A percentile compares a stretch with the other conserved stretches of the same genome.
phyloP scores from a whole-genome alignment of 176 grass and related monocot genomes.

The Typha latifolia region DNA sequence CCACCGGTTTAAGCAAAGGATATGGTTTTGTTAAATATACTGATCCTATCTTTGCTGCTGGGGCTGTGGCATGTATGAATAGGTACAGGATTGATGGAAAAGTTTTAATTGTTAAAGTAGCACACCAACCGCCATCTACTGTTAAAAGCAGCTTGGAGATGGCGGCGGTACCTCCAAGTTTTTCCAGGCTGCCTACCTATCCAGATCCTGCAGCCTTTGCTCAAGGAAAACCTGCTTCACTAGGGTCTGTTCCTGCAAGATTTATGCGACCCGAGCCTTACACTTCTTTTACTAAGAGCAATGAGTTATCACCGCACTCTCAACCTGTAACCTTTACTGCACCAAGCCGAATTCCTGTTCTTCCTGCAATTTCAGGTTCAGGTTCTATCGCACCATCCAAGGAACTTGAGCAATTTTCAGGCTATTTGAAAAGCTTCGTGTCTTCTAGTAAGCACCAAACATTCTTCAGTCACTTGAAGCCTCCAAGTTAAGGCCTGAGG shows the following conservation, averaged over 20 bases:
- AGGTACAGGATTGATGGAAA: slow-evolving; percentile 43
- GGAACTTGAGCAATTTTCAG: too few relatives aligned
- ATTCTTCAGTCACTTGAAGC: too few relatives aligned
- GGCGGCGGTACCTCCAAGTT: neutral
- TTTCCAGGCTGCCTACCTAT: slow-evolving; percentile 19
- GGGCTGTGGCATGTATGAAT: slow-evolving; percentile 47
- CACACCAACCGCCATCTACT: slow-evolving; percentile 18
- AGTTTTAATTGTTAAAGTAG: slow-evolving; percentile 36
- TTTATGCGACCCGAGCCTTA: slow-evolving; percentile 4
- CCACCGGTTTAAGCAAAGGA: slow-evolving; percentile 28
- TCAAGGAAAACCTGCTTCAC: slow-evolving; percentile 27
- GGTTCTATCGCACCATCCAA: too few relatives aligned
- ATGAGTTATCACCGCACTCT: too few relatives aligned
- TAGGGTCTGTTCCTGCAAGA: slow-evolving; percentile 11
- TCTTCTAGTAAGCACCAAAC: too few relatives aligned
- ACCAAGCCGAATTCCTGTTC: too few relatives aligned
- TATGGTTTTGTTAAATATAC: slow-evolving; percentile 56
- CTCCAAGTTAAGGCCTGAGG: too few relatives aligned
- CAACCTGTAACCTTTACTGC: too few relatives aligned
- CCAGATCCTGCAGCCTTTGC: slow-evolving; percentile 7
- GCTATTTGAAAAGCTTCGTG: too few relatives aligned
- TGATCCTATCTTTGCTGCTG: slow-evolving; percentile 35
- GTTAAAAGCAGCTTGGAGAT: slow-evolving; percentile 20
- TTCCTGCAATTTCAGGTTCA: too few relatives aligned
- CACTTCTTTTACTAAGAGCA: neutral